These are phyloP conservation scores for Amphibolis antarctica DNA, from an alignment of 106 monocot genomes.

Conservation along the genomic window DNA sequence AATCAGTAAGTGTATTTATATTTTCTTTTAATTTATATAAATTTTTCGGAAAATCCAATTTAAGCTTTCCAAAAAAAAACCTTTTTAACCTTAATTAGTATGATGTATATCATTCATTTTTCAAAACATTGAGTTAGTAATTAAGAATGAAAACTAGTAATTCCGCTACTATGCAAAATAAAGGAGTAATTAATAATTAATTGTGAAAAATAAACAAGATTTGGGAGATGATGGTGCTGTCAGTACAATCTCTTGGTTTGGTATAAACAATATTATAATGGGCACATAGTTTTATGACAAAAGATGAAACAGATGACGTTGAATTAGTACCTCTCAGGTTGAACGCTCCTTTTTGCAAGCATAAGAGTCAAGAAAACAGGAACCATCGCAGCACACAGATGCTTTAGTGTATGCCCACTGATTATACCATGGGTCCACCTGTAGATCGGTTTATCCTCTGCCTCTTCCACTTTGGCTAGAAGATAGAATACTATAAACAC, in stretches of 20 bases:
- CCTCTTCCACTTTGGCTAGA: slow-evolving; percentile 88
- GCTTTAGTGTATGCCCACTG: slow-evolving; percentile 96
- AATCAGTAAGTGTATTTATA: too few relatives aligned
- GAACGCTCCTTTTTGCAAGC: slow-evolving; percentile 74
- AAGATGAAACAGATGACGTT: slow-evolving; percentile 8
- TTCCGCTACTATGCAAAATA: too few relatives aligned
- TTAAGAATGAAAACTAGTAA: too few relatives aligned
- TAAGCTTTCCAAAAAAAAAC: too few relatives aligned
- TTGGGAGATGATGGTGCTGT: not conserved
- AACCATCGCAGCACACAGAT: slow-evolving; percentile 87
- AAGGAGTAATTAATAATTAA: too few relatives aligned
- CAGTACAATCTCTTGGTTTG: not conserved
- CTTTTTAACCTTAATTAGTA: too few relatives aligned
- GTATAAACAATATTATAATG: not conserved
- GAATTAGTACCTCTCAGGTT: slow-evolving; percentile 71
- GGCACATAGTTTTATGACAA: not conserved
- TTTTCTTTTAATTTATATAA: too few relatives aligned
- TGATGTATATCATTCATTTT: too few relatives aligned
- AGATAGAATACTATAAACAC: slow-evolving; percentile 77
- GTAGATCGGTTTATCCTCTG: slow-evolving; percentile 73
- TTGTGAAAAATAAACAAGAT: not conserved
- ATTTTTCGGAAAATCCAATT: too few relatives aligned
- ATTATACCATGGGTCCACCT: slow-evolving; percentile 55
- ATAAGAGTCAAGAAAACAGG: slow-evolving; percentile 92
- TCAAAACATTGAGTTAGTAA: too few relatives aligned